Base-by-base conservation (phyloP, 2,329 filamentous ascomycete genomes). In the Dichotomopilus funicola region DNA sequence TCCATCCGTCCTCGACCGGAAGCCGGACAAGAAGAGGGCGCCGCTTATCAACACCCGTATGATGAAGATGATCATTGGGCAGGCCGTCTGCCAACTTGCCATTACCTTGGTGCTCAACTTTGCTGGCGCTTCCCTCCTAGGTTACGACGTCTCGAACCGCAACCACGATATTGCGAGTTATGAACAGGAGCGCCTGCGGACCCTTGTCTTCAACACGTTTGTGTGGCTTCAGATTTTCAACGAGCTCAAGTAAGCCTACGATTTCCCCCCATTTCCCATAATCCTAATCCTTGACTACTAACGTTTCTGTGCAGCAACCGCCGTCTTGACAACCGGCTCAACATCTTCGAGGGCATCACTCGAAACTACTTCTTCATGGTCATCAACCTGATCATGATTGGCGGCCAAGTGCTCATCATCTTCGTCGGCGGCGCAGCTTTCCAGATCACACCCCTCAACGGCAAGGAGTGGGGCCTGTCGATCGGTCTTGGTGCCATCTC, bases 191-290 rank as follows among this genome's bases (percentile, higher is more conserved):
- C 12, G 76, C 57, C 73, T 88, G 48, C 72, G 78, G 43, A 88
- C 86, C 1, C 76, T 91, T 31, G 82, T 91, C 19, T 91, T 91
- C 78, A 91, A 91, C 72, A 86, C 85, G 0, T 91, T 91, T 63
- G 87, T 90, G 53, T 91, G 87, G 86, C 89, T 91, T 83, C 87
- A 91, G 63, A 89, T 92, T 62, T 91, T 94, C 76, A 92, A 91
- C 27, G 48, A 49, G 37, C 11, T 49, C 27, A 49, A 49, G 48
- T 49, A 41, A 49, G 48, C 4, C 9, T 12, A 6, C 13, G 6
- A 5, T 19, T 8, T 7, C 12, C 12, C 1, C 9, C 27, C 6
- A 34, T 45, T 9, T 6, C 3, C 13, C 8, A 8, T n/a, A 8
- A 6, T 6, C 19, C 19, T 6, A 8, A 7, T 5, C 19, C 19